Evolutionary conservation across 371 early-diverging fungal genomes (phyloP).

Genomic region (Amoeboradix gromovi): DNA sequence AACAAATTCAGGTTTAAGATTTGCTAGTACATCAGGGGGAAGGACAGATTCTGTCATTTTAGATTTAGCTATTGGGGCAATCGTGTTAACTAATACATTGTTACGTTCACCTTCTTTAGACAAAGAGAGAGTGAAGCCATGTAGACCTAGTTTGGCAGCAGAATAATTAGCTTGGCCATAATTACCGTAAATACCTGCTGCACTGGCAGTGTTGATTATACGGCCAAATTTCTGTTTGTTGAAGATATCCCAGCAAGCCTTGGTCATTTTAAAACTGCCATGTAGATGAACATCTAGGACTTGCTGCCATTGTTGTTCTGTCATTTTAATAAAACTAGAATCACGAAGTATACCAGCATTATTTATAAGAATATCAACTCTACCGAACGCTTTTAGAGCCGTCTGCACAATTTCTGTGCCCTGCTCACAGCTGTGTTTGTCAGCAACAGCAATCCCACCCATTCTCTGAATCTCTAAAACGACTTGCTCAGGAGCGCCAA

Average conservation of each 20-base stretch:
- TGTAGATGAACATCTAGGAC: conserved; percentile 3
- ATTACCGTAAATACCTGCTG: conserved; percentile 3
- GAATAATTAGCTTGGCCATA: conserved; percentile 3
- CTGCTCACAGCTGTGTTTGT: background rate
- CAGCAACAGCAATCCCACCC: conserved; percentile 2
- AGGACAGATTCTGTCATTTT: conserved; percentile 64
- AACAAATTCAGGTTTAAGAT: conserved; percentile 67
- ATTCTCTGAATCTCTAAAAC: conserved; percentile 1
- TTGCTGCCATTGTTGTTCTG: conserved; percentile 2
- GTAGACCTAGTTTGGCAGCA: conserved; percentile 61
- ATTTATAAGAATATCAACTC: conserved; percentile 3
- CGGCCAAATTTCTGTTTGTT: background rate
- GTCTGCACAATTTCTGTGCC: conserved; percentile 1
- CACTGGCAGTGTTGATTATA: conserved; percentile 3
- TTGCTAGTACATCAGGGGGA: conserved; percentile 66
- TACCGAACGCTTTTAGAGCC: conserved; percentile 1
- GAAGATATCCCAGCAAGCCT: conserved; percentile 1
- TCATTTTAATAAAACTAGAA: background rate
- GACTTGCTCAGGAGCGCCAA: conserved; percentile 25
- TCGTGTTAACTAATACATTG: conserved; percentile 4
- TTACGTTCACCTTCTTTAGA: conserved; percentile 78
- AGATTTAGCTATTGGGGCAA: conserved; percentile 2
- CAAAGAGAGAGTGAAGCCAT: conserved; percentile 58
- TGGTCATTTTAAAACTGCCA: conserved; percentile 1
- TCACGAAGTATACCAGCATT: conserved; percentile 3